Percentiles rank a stretch among this genome's conserved stretches.
Evolutionary conservation across 192 early-diverging fungal genomes (phyloP).

Genomic region (Entrophospora sp.): DNA sequence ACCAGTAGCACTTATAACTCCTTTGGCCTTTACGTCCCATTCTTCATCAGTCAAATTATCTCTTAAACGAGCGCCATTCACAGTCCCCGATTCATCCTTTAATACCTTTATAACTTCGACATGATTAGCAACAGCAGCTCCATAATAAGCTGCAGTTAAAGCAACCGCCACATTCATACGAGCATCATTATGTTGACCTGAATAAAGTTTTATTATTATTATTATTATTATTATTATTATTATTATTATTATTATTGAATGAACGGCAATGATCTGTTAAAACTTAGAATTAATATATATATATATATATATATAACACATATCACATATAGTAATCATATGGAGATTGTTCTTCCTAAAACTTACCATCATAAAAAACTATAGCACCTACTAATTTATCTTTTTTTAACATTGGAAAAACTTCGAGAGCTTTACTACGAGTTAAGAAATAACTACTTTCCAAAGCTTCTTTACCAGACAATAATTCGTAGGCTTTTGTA

Average conservation of each 20-base stretch:
- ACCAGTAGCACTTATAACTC: slow-evolving; percentile 88
- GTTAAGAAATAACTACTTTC: slow-evolving; percentile 78
- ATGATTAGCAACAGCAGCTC: slow-evolving; percentile 90
- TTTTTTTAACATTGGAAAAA: slow-evolving; percentile 90
- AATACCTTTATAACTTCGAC: slow-evolving; percentile 76
- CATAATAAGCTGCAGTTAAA: slow-evolving; percentile 81
- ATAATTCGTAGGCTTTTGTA: slow-evolving; percentile 83
- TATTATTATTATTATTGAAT: background rate
- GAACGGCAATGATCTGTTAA: background rate
- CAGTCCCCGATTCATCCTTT: slow-evolving; percentile 54
- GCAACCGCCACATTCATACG: slow-evolving; percentile 94
- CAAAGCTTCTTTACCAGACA: slow-evolving; percentile 79
- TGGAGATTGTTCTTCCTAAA: background rate
- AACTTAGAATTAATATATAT: no score
- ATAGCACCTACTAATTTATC: slow-evolving; percentile 86
- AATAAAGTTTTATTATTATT: no score
- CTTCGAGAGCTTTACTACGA: slow-evolving; percentile 78
- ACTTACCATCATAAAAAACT: slow-evolving; percentile 88
- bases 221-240: no score
- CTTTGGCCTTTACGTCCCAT: slow-evolving; percentile 82
- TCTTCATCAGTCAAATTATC: slow-evolving; percentile 82
- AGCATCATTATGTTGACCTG: slow-evolving; percentile 93
- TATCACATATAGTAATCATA: no score
- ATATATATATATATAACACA: no score
- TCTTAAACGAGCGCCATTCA: slow-evolving; percentile 72